Percentiles rank a stretch among this genome's conserved stretches.
Conservation (phyloP, 148 eudicot genomes). For the Diospyros lotus region DNA sequence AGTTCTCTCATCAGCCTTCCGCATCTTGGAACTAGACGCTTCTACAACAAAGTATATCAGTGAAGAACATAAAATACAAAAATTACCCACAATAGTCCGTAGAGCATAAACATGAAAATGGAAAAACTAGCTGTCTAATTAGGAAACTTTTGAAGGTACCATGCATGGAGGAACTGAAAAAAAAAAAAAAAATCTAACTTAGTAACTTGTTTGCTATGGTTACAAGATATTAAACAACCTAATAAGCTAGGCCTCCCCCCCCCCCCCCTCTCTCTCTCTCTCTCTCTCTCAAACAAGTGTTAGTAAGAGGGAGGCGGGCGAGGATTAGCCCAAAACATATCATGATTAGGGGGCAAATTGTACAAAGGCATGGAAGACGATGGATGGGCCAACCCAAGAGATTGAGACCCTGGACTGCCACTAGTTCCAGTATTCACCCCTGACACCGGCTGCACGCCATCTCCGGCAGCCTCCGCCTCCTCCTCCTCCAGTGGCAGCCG, state of each 20-base stretch:
- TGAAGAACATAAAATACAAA: too few species aligned
- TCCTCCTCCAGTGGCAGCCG: constrained; percentile 51
- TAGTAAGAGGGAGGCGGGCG: constrained; percentile 20
- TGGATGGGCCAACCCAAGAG: constrained; percentile 23
- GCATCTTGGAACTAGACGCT: too few species aligned
- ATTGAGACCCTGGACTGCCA: constrained; percentile 24
- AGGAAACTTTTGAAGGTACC: too few species aligned
- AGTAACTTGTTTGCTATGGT: too few species aligned
- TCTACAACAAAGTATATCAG: too few species aligned
- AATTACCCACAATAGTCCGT: too few species aligned
- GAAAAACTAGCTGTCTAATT: too few species aligned
- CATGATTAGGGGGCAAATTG: constrained; percentile 38
- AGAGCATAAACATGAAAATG: too few species aligned
- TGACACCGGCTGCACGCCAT: constrained; percentile 19
- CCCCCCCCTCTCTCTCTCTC: not conserved
- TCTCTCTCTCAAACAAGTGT: constrained; percentile 6
- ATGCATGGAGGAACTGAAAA: too few species aligned
- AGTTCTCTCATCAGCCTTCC: too few species aligned
- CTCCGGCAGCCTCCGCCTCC: constrained; percentile 24
- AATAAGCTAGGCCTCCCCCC: not conserved
- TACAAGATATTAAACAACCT: not conserved
- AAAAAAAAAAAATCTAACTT: too few species aligned
- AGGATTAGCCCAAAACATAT: constrained; percentile 47
- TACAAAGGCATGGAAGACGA: constrained; percentile 35
- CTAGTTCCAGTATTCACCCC: constrained; percentile 19